phyloP scores from a whole-genome alignment of 202 grass and related monocot species.

The Musa balbisiana region DNA sequence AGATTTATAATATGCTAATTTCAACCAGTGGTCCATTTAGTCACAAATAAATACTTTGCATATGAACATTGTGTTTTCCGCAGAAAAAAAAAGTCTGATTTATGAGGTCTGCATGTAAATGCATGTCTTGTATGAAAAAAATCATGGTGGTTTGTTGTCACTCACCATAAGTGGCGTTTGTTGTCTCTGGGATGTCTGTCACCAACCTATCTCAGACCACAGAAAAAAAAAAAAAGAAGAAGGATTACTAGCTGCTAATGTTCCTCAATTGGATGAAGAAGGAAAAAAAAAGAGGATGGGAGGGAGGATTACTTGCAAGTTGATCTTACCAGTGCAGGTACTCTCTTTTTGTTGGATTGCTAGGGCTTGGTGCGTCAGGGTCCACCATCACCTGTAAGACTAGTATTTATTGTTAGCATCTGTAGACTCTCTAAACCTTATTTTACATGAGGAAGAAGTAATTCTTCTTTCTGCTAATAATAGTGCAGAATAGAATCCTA shows the following conservation, averaged over 20 bases:
- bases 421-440: neutral
- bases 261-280: too few relatives aligned
- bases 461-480: too few relatives aligned
- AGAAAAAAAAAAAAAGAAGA: neutral
- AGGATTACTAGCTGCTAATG: neutral
- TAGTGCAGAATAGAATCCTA: too few relatives aligned
- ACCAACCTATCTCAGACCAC: constrained; percentile 36
- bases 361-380: constrained; percentile 12
- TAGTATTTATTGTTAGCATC: neutral
- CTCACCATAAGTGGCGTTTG: constrained; percentile 31
- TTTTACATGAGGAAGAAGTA: neutral
- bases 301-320: neutral
- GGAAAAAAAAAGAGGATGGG: too few relatives aligned
- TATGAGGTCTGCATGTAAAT: neutral
- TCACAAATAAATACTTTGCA: too few relatives aligned
- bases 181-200: constrained; percentile 56
- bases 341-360: constrained; percentile 21
- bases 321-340: constrained; percentile 7
- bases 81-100: neutral
- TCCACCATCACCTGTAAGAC: constrained; percentile 17
- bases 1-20: too few relatives aligned
- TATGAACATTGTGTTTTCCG: neutral
- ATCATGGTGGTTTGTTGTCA: neutral
- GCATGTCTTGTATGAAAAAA: neutral
- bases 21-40: too few relatives aligned